Conservation (phyloP, 148 eudicot species). For the Amaranthus palmeri region DNA sequence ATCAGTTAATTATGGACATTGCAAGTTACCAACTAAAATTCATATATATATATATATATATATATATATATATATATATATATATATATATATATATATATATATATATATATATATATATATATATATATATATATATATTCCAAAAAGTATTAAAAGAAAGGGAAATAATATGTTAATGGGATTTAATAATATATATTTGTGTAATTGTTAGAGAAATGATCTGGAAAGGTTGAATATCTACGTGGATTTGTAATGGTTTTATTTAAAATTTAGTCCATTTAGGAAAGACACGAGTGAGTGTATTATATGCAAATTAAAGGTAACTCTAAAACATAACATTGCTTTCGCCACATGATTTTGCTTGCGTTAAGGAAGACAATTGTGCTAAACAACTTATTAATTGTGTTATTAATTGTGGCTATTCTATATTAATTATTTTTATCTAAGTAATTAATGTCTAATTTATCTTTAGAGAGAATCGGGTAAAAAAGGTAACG, state of each 20-base stretch:
- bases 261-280: conserved; percentile 2
- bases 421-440: neutral
- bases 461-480: too few relatives aligned
- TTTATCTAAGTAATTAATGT: neutral
- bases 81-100: too few relatives aligned
- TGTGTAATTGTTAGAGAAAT: conserved; percentile 23
- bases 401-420: neutral
- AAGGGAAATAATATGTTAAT: conserved; percentile 1
- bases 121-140: too few relatives aligned
- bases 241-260: conserved; percentile 22
- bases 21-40: too few relatives aligned
- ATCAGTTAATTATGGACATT: too few relatives aligned
- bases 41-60: too few relatives aligned
- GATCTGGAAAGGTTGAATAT: conserved; percentile 27
- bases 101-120: too few relatives aligned
- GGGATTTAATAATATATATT: conserved; percentile 13
- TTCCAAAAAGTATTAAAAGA: neutral
- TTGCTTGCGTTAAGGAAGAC: conserved; percentile 19
- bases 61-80: too few relatives aligned
- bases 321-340: conserved; percentile 2
- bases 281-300: conserved; percentile 23
- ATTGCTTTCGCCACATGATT: conserved; percentile 13
- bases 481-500: too few relatives aligned
- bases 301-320: conserved; percentile 10
- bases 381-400: conserved; percentile 7